Evolutionary conservation across 2,329 filamentous ascomycete species (phyloP), one percentile per base, ranked within the genome.

Genomic region (Cladophialophora chaetospira): DNA sequence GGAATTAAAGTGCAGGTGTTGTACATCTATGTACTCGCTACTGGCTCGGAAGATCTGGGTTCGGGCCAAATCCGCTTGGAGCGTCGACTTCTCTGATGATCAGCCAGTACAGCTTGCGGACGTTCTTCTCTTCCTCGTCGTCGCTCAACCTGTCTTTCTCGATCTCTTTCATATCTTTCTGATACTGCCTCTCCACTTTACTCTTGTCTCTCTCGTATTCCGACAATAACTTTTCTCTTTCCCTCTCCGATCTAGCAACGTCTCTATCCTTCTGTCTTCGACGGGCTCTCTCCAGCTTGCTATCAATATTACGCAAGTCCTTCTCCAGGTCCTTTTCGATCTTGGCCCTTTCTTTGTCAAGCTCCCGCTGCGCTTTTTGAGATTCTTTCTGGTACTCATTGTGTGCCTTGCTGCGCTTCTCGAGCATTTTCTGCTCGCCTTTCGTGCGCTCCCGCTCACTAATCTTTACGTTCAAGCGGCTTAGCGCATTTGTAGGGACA

Each of bases 401-500:
- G 13, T 40, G 44, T 15, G 45, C 31, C 25, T 55, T 46, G 25
- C 35, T 17, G 5, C 54, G 54, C 23, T 57, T 57, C 4, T 35
- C 26, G 29, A 57, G 8, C 26, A 52, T n/a, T 19, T 57, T 57
- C 54, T 57, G 28, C 40, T 57, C 54, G 3, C 38, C 47, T 8
- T 45, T 52, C 6, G 19, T 21, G 28, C 42, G 10, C 28, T 65
- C 63, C 13, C 58, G 53, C 54, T 68, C 69, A 40, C 62, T 69
- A 15, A 68, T 46, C 4, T 59, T 59, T 2, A 62, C 54, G 40
- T 67, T 68, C 26, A 69, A 65, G 5, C 65, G 54, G 2, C 59
- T 62, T 31, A 69, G 57, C 21, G 48, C 63, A 2, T 65, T 66
- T 19, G 67, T 63, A 0, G 61, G 57, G 13, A 60, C 63, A 62